A percentile compares a stretch with the other conserved stretches of the same genome.
phyloP scores from a whole-genome alignment of 305 asterid species.

The Fraxinus angustifolia region DNA sequence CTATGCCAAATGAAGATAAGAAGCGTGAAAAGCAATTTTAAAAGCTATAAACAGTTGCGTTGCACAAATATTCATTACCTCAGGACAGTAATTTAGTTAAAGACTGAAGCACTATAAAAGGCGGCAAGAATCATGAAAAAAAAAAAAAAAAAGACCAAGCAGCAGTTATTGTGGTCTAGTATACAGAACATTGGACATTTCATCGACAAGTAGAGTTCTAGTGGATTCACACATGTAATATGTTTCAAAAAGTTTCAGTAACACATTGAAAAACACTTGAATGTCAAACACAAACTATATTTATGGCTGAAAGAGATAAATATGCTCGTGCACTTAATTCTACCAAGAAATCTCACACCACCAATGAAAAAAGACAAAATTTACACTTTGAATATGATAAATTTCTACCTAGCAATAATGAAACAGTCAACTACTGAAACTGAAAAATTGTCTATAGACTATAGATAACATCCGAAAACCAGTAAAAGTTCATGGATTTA shows the following conservation, averaged over 20 bases:
- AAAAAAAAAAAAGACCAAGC: background rate
- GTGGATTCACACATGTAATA: background rate
- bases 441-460: constrained; percentile 21
- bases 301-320: background rate
- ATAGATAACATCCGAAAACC: constrained; percentile 6
- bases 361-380: background rate
- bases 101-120: background rate
- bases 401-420: background rate
- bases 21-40: background rate
- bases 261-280: background rate
- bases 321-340: background rate
- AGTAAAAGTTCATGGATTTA: background rate
- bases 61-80: background rate
- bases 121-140: background rate
- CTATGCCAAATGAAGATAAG: background rate
- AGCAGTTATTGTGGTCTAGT: background rate
- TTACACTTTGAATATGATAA: constrained; percentile 2
- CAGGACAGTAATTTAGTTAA: background rate
- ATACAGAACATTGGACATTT: background rate
- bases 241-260: background rate
- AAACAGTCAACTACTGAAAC: constrained; percentile 19
- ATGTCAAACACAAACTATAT: background rate
- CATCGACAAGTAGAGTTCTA: background rate
- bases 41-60: background rate
- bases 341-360: background rate